These are phyloP conservation scores for Ambispora gerdemannii DNA, from an alignment of 192 early-diverging fungal genomes.

Conservation along the genomic window DNA sequence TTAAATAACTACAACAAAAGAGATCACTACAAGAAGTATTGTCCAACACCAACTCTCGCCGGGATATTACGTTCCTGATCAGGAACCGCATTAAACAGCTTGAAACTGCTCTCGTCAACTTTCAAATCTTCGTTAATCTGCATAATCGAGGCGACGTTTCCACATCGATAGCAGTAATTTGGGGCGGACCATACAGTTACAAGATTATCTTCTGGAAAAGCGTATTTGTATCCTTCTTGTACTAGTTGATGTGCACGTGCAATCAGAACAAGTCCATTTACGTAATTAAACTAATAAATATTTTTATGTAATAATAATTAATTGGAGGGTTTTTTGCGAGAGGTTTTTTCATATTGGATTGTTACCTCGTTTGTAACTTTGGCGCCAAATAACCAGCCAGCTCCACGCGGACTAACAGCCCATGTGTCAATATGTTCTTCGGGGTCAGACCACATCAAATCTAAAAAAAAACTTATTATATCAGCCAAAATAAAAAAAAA, in stretches of 20 bases:
- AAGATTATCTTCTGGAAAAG: constrained; percentile 88
- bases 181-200: constrained; percentile 97
- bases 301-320: neutral
- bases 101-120: constrained; percentile 83
- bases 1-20: too few species aligned
- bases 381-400: constrained; percentile 94
- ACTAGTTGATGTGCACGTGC: constrained; percentile 97
- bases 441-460: constrained; percentile 96
- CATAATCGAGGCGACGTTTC: constrained; percentile 94
- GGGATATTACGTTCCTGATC: constrained; percentile 69
- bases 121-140: constrained; percentile 73
- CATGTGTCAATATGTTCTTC: constrained; percentile 92
- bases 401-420: constrained; percentile 87
- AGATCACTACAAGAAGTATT: constrained; percentile 51
- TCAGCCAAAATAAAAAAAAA: neutral
- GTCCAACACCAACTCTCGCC: constrained; percentile 40
- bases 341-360: neutral
- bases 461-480: constrained; percentile 49
- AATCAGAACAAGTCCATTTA: constrained; percentile 86
- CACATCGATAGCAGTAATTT: constrained; percentile 98
- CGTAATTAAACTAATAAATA: constrained; percentile 74
- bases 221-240: constrained; percentile 97
- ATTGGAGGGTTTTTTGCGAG: neutral
- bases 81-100: constrained; percentile 95
- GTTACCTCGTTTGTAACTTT: constrained; percentile 88